Evolutionary conservation across 768 basidiomycete genomes (phyloP), one percentile per base, ranked within the genome.

Genomic region (Rossbeevera mucosa): DNA sequence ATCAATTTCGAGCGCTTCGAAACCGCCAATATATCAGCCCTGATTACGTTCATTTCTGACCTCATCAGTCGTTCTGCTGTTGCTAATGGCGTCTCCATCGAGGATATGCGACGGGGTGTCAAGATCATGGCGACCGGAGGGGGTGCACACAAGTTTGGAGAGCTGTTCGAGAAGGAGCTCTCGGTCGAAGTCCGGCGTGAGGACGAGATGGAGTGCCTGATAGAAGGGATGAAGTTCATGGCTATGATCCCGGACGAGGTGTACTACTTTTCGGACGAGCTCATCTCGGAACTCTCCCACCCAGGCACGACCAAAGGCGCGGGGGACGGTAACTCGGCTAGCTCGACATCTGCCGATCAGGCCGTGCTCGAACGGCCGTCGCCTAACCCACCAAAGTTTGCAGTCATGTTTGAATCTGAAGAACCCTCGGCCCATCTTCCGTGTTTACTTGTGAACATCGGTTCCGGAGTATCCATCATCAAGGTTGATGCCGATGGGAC

Each of bases 191-290:
- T 97, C 40, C 74, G 76, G 55, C 72, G 87, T 51, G 95, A 98
- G 71, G 96, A 98, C 68, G 96, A 99, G 79, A 98, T 99, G 96
- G 95, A 92, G 73, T 97, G 96, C 63, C 72, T 98, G 65, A 98
- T 97, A 59, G 87, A 92, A 61, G 96, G 96, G 25, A 77, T 99
- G 66, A 89, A 91, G 71, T 99, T 99, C 73, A 88, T 98, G 69
- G 88, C 88, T 30, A 85, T 89, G 68, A 94, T 99, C 54, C 95
- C 95, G 29, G 86, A 93, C 71, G 96, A 99, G 73, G 95, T 91
- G 25, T 99, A 98, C 74, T 97, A 86, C 78, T 98, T 97, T 74
- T 96, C 94, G 49, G 95, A 99, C 71, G 90, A 97, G 72, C 83
- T 97, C 61, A 94, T 97, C 50, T 88, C 89, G 65, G 78, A 74